phyloP scores from a whole-genome alignment of 1,284 basidiomycete genomes.

The Papiliotrema nemorosa region DNA sequence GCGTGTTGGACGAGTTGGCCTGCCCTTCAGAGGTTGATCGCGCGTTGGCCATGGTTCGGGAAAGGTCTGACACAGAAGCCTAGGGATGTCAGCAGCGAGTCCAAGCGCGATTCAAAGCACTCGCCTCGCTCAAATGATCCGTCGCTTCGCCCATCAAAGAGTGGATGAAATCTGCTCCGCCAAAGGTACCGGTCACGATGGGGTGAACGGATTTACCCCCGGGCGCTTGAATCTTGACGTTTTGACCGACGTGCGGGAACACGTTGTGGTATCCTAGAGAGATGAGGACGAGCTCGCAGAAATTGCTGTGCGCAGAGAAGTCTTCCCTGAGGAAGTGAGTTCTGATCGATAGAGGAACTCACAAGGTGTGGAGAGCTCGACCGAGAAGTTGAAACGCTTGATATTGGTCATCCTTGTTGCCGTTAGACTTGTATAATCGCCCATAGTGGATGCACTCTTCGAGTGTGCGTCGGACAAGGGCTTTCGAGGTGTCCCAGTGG shows the following conservation, averaged over 20 bases:
- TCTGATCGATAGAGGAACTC: neutral
- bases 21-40: slow-evolving; percentile 48
- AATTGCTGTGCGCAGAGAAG: slow-evolving; percentile 82
- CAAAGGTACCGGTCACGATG: slow-evolving; percentile 84
- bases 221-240: slow-evolving; percentile 70
- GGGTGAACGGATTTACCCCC: slow-evolving; percentile 74
- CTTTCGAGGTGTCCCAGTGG: slow-evolving; percentile 82
- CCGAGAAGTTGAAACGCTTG: slow-evolving; percentile 78
- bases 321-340: slow-evolving; percentile 31
- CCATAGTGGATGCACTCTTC: slow-evolving; percentile 64
- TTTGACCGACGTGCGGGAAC: slow-evolving; percentile 85
- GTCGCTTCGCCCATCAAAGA: slow-evolving; percentile 57
- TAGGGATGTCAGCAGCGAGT: slow-evolving; percentile 39
- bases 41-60: slow-evolving; percentile 70
- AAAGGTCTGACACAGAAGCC: slow-evolving; percentile 84
- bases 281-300: slow-evolving; percentile 62
- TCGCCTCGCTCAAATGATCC: slow-evolving; percentile 45
- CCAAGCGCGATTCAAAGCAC: neutral
- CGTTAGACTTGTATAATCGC: slow-evolving; percentile 54
- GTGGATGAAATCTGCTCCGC: slow-evolving; percentile 79
- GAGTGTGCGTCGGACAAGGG: slow-evolving; percentile 73
- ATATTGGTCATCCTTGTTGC: slow-evolving; percentile 69
- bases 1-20: slow-evolving; percentile 51
- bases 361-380: slow-evolving; percentile 53
- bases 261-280: slow-evolving; percentile 71